phyloP scores from a whole-genome alignment of 2,329 filamentous ascomycete species.

The Hypocreales sp. region DNA sequence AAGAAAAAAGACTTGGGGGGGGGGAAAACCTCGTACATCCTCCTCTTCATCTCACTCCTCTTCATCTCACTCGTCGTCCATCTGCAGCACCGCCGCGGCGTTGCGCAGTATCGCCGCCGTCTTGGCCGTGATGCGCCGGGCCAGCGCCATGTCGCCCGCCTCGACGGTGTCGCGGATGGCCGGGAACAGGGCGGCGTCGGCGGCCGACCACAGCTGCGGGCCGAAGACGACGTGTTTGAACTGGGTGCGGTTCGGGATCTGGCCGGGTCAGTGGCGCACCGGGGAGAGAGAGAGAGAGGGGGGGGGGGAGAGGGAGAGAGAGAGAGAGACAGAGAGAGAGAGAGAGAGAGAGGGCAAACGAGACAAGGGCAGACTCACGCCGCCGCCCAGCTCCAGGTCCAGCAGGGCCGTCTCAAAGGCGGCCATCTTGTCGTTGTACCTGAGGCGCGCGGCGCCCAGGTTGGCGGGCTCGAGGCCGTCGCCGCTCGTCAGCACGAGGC shows the following conservation, averaged over 20 bases:
- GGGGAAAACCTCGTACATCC: too few relatives aligned
- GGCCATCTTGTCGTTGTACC: conserved; percentile 66
- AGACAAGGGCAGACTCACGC: conserved; percentile 43
- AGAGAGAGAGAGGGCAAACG: not conserved
- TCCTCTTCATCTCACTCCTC: too few relatives aligned
- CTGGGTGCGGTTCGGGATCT: conserved; percentile 77
- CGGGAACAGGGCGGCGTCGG: conserved; percentile 32
- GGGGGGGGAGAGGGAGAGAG: not conserved
- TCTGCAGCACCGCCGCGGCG: conserved; percentile 30
- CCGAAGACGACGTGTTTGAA: conserved; percentile 90
- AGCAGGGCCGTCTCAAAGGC: conserved; percentile 71
- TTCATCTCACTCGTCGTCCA: conserved; percentile 8
- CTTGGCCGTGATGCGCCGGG: conserved; percentile 53
- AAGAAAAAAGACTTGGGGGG: too few relatives aligned
- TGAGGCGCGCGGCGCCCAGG: conserved; percentile 50
- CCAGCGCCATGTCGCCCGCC: conserved; percentile 51
- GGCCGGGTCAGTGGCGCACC: conserved; percentile 4
- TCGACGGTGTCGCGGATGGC: conserved; percentile 72
- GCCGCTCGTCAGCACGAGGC: conserved; percentile 50
- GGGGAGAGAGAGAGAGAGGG: not conserved
- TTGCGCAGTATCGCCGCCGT: conserved; percentile 50
- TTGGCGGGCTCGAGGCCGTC: conserved; percentile 64
- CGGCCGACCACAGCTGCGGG: conserved; percentile 55
- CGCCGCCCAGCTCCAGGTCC: conserved; percentile 55
- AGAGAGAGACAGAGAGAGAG: not conserved